Percentiles rank a stretch among this genome's conserved stretches.
phyloP scores from a whole-genome alignment of 257 asterid species.

The Solanum rostratum region DNA sequence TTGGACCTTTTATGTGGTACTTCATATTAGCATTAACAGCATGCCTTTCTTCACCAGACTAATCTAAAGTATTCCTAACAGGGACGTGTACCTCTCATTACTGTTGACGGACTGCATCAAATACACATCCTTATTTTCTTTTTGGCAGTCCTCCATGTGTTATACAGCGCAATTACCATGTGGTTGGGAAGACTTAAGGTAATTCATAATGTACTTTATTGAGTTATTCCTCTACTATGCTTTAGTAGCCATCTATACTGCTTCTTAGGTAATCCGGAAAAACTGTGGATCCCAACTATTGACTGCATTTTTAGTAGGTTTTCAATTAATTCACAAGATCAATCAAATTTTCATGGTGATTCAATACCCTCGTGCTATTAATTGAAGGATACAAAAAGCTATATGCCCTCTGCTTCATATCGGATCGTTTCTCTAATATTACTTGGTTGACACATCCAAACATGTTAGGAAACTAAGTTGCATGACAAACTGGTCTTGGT shows the following conservation, averaged over 20 bases:
- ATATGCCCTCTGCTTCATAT: not conserved
- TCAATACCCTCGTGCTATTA: not conserved
- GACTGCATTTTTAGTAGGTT: not conserved
- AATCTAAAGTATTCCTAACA: conserved; percentile 17
- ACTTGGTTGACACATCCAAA: not conserved
- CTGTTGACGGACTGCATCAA: conserved; percentile 80
- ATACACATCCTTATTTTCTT: conserved; percentile 89
- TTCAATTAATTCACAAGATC: not conserved
- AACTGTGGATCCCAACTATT: not conserved
- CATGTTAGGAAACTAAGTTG: not conserved
- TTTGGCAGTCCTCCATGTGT: conserved; percentile 79
- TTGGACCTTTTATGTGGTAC: not conserved
- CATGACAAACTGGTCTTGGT: not conserved
- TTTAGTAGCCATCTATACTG: not conserved
- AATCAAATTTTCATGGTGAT: not conserved
- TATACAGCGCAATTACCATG: conserved; percentile 81
- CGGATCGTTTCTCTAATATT: not conserved
- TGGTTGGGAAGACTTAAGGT: conserved; percentile 87
- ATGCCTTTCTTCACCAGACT: not conserved
- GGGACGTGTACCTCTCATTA: conserved; percentile 48
- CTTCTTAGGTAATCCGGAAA: not conserved
- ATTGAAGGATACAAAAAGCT: not conserved
- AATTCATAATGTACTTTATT: not conserved
- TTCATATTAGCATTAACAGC: not conserved
- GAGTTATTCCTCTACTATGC: not conserved